Evolutionary conservation across 371 early-diverging fungal species (phyloP).

Genomic region (Mucor saturninus): DNA sequence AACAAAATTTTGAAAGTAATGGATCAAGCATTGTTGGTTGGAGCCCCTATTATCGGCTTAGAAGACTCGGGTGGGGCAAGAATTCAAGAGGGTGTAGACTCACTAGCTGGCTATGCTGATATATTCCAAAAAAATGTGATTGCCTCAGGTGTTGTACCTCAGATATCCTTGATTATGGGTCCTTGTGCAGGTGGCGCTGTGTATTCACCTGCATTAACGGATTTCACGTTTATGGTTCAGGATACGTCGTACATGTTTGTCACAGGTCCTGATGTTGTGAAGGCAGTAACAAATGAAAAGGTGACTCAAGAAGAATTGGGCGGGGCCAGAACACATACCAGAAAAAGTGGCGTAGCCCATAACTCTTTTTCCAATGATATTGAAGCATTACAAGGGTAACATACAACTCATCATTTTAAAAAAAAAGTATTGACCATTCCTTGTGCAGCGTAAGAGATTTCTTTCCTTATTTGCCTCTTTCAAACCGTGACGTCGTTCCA

Average conservation of each 20-base stretch:
- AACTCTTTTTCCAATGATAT: conserved; percentile 93
- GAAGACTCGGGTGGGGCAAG: conserved; percentile 98
- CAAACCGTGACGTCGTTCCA: conserved; percentile 77
- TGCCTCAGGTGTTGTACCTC: conserved; percentile 95
- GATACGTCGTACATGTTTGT: conserved; percentile 97
- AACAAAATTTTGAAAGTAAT: conserved; percentile 94
- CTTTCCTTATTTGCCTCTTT: conserved; percentile 86
- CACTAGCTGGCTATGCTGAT: conserved; percentile 95
- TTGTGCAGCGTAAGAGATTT: conserved; percentile 73
- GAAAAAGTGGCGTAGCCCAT: conserved; percentile 91
- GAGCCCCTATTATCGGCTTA: conserved; percentile 94
- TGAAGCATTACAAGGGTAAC: conserved; percentile 79
- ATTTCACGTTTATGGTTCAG: conserved; percentile 96
- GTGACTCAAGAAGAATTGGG: conserved; percentile 97
- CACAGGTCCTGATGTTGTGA: conserved; percentile 97
- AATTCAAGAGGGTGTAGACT: conserved; percentile 98
- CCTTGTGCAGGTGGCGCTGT: conserved; percentile 98
- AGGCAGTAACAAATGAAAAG: conserved; percentile 92
- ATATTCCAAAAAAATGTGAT: conserved; percentile 94
- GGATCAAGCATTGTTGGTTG: conserved; percentile 94
- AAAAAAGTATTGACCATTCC: too few species aligned
- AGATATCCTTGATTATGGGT: conserved; percentile 96
- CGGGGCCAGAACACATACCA: conserved; percentile 92
- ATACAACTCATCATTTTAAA: too few species aligned
- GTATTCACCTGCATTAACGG: conserved; percentile 96